Evolutionary conservation across 192 early-diverging fungal genomes (phyloP).

Genomic region (Coemansia sp.): DNA sequence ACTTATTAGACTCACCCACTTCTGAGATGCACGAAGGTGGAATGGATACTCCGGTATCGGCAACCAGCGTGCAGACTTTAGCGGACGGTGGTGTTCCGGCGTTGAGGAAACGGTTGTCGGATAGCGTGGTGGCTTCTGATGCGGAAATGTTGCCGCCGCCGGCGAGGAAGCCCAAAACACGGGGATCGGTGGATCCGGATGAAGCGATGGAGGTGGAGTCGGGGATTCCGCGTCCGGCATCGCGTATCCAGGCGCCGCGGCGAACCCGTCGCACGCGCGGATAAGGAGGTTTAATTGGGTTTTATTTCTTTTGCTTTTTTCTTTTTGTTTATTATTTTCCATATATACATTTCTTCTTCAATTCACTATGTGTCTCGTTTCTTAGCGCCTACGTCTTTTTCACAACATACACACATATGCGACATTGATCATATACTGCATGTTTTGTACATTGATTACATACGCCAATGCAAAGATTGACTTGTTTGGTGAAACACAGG

Average conservation of each 20-base stretch:
- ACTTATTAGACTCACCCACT: not conserved
- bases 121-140: constrained; percentile 4
- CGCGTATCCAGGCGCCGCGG: constrained; percentile 27
- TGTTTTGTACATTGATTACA: too few species aligned
- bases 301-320: not conserved
- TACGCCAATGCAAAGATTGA: too few species aligned
- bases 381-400: too few species aligned
- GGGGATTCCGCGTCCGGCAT: constrained; percentile 13
- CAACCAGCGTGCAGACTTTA: constrained; percentile 7
- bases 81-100: not conserved
- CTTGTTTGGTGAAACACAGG: too few species aligned
- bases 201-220: not conserved
- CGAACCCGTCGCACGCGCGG: constrained; percentile 27
- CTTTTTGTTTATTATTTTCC: not conserved
- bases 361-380: too few species aligned
- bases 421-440: too few species aligned
- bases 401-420: too few species aligned
- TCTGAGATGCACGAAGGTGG: constrained; percentile 1
- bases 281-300: not conserved
- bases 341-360: not conserved
- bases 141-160: constrained; percentile 14
- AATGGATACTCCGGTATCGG: constrained; percentile 6
- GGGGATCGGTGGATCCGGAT: not conserved
- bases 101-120: constrained; percentile 34
- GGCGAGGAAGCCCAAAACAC: constrained; percentile 15